These are phyloP conservation scores for Austroboletus niveus DNA, from an alignment of 1,284 basidiomycete species.

Conservation along the genomic window DNA sequence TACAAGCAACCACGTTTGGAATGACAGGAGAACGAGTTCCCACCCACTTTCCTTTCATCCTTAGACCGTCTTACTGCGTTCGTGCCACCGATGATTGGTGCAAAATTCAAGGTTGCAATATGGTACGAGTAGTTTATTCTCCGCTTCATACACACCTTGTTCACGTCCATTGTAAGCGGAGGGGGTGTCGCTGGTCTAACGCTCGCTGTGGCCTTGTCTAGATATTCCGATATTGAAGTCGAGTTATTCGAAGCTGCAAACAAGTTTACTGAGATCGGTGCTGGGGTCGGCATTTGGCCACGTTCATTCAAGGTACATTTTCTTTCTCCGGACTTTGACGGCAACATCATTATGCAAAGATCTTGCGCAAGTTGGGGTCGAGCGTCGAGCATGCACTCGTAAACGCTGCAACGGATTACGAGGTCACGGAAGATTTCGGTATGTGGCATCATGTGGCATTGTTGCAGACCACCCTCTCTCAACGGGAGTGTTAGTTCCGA, in stretches of 20 bases:
- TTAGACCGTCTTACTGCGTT: neutral
- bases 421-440: conserved; percentile 39
- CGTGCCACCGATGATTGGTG: conserved; percentile 13
- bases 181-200: conserved; percentile 52
- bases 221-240: conserved; percentile 49
- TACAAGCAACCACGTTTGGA: too few relatives aligned
- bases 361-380: conserved; percentile 45
- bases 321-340: neutral
- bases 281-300: conserved; percentile 54
- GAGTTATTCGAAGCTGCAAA: conserved; percentile 51
- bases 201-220: conserved; percentile 45
- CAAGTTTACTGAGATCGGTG: conserved; percentile 51
- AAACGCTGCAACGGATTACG: conserved; percentile 36
- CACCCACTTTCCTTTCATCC: neutral
- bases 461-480: conserved; percentile 4
- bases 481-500: conserved; percentile 32
- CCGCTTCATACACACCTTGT: neutral
- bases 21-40: too few relatives aligned
- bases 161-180: conserved; percentile 34
- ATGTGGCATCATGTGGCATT: conserved; percentile 2
- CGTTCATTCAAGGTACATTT: conserved; percentile 33
- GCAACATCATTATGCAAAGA: conserved; percentile 35
- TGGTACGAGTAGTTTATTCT: conserved; percentile 19
- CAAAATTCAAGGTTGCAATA: conserved; percentile 32
- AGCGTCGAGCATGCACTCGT: conserved; percentile 45